phyloP scores from a whole-genome alignment of 2,329 filamentous ascomycete genomes.

The Calonectria pteridis region DNA sequence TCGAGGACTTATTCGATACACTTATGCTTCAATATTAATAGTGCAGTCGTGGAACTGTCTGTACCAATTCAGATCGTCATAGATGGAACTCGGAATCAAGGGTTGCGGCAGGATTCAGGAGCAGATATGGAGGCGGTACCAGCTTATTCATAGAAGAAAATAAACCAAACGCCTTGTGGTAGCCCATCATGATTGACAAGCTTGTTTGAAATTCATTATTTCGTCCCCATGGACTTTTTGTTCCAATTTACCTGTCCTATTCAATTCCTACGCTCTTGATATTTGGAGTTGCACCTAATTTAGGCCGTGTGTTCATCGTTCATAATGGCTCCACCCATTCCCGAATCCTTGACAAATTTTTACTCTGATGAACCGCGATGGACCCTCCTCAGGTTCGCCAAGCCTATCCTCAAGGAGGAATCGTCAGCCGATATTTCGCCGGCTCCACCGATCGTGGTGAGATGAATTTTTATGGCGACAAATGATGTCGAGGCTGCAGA shows the following conservation, averaged over 20 bases:
- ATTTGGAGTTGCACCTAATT: background rate
- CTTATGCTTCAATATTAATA: background rate
- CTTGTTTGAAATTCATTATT: background rate
- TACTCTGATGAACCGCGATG: background rate
- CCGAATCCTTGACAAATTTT: constrained; percentile 3
- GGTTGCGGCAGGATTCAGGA: background rate
- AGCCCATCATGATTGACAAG: background rate
- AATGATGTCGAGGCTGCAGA: background rate
- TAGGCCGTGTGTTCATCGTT: background rate
- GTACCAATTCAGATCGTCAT: background rate
- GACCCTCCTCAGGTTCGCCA: background rate
- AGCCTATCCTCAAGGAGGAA: background rate
- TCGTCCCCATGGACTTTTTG: background rate
- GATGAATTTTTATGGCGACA: background rate
- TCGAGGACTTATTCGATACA: background rate
- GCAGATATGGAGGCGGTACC: background rate
- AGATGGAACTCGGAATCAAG: background rate
- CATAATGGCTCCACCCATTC: background rate
- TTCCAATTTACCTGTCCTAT: background rate
- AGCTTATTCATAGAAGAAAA: background rate
- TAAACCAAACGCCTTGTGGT: no score
- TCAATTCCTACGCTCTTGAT: background rate
- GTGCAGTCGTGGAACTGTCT: background rate
- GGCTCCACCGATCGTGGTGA: background rate
- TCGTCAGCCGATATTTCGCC: constrained; percentile 2